Evolutionary conservation across 2,329 filamentous ascomycete species (phyloP).

Genomic region (Chalaropsis thielavioides): DNA sequence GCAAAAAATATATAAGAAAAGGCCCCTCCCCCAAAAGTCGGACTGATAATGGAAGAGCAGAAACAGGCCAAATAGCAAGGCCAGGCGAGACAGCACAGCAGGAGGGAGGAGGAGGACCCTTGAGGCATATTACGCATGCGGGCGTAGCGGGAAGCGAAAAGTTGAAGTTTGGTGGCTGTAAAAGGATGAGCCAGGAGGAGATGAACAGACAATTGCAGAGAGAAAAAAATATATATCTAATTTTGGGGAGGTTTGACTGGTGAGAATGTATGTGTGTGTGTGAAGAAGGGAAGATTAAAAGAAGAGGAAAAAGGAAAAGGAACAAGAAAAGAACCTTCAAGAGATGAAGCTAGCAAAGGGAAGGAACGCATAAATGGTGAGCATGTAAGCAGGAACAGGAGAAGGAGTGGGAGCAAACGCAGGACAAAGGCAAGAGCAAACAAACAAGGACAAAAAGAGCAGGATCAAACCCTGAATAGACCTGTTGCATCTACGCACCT

Average conservation of each 20-base stretch:
- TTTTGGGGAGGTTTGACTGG: not conserved
- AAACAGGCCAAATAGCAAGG: not conserved
- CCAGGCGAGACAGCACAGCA: not conserved
- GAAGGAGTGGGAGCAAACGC: not conserved
- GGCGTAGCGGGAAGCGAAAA: not conserved
- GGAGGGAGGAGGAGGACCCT: not conserved
- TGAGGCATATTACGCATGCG: not conserved
- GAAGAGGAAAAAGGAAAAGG: slow-evolving; percentile 11
- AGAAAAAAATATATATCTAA: not conserved
- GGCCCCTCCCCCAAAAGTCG: too few species aligned
- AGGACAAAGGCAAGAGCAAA: not conserved
- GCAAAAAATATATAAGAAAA: too few species aligned
- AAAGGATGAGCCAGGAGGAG: not conserved
- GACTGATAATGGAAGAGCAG: not conserved
- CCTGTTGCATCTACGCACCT: too few species aligned
- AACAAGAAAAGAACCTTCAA: not conserved
- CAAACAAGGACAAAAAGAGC: not conserved
- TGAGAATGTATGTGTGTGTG: not conserved
- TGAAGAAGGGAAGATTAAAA: not conserved
- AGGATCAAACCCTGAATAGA: not conserved
- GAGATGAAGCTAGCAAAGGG: not conserved
- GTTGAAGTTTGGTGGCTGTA: not conserved
- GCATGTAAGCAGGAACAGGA: too few species aligned
- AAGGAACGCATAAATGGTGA: too few species aligned
- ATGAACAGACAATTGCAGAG: not conserved